phyloP scores from a whole-genome alignment of 305 asterid genomes.

The Salvia sclarea region DNA sequence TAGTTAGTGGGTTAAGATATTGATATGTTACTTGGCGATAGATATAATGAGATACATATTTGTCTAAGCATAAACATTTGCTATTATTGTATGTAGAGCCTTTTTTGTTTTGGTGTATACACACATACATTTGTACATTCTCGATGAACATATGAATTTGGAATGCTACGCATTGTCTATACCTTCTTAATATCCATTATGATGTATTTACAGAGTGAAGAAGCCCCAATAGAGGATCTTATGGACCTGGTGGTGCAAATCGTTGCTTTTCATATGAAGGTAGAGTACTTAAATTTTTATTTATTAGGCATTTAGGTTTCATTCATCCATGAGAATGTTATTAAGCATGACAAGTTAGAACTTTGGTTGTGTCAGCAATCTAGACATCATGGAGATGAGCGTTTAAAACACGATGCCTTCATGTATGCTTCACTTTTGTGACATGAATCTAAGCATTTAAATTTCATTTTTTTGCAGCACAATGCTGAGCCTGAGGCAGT shows the following conservation, averaged over 20 bases:
- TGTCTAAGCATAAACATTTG: not conserved
- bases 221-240: constrained; percentile 67
- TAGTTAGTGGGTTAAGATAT: no score
- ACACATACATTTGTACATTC: not conserved
- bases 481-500: constrained; percentile 99
- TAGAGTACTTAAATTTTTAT: constrained; percentile 24
- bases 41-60: not conserved
- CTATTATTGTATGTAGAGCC: not conserved
- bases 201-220: constrained; percentile 60
- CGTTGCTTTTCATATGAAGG: constrained; percentile 97
- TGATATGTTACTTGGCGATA: not conserved
- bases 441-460: constrained; percentile 15
- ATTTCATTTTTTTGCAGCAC: constrained; percentile 63
- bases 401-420: not conserved
- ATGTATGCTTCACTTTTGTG: constrained; percentile 10
- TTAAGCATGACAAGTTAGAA: not conserved
- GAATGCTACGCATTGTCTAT: constrained; percentile 4
- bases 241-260: constrained; percentile 94
- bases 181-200: constrained; percentile 25
- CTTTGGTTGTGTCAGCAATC: constrained; percentile 9
- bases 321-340: not conserved
- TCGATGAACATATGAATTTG: not conserved
- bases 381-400: not conserved
- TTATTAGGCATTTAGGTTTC: not conserved
- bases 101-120: not conserved